These are phyloP conservation scores for Diaporthe citriasiana DNA, from an alignment of 2,329 filamentous ascomycete genomes.

Conservation along the genomic window DNA sequence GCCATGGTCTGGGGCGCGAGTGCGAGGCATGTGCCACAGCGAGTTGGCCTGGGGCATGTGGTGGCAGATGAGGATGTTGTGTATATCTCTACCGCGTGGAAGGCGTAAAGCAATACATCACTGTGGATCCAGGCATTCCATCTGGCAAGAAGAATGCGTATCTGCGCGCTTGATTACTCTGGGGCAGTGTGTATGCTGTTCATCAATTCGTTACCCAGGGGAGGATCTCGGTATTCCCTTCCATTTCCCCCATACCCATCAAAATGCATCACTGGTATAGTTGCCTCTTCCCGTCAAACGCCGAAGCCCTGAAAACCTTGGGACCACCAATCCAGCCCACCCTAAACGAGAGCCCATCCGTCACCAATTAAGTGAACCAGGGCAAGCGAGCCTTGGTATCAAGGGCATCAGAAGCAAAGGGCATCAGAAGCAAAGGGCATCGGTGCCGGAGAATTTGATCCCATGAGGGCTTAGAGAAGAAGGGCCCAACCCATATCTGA, in stretches of 20 bases:
- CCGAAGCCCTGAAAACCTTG: constrained; percentile 39
- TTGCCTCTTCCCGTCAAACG: constrained; percentile 37
- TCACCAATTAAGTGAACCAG: constrained; percentile 21
- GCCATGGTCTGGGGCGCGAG: constrained; percentile 98
- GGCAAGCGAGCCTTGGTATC: constrained; percentile 6
- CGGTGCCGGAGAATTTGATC: constrained; percentile 6
- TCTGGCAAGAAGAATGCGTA: background rate
- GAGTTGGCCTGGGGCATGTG: constrained; percentile 86
- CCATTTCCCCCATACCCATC: constrained; percentile 6
- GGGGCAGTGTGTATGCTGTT: constrained; percentile 30
- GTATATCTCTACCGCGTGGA: constrained; percentile 76
- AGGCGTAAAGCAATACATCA: constrained; percentile 59
- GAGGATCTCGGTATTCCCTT: background rate
- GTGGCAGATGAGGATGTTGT: constrained; percentile 81
- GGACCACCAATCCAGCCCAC: constrained; percentile 22
- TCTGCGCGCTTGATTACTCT: constrained; percentile 5
- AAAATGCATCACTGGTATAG: constrained; percentile 38
- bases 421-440: constrained; percentile 11
- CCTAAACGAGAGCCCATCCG: background rate
- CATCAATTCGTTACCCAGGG: constrained; percentile 43
- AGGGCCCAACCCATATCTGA: constrained; percentile 11
- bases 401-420: constrained; percentile 9
- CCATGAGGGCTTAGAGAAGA: background rate
- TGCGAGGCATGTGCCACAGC: constrained; percentile 92
- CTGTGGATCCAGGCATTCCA: constrained; percentile 28